Base-by-base conservation (phyloP, 352 stramenopile species). In the Aphanomyces stellatus region DNA sequence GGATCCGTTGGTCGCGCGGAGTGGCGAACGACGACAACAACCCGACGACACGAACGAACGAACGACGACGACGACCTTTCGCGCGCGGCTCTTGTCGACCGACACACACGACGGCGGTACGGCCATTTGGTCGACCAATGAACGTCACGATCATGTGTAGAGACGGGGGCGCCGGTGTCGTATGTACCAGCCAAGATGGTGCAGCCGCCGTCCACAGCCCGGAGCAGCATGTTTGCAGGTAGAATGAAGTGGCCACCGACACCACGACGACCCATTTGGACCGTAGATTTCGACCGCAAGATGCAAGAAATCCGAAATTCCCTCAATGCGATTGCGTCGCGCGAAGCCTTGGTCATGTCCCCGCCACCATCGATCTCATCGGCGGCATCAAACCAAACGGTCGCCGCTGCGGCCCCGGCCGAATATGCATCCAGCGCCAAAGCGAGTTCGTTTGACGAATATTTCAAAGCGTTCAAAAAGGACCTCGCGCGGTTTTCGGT, bases 271-370 rank as follows among this genome's bases (percentile, higher is more conserved):
- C n/a, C n/a, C n/a, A n/a, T n/a, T n/a, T n/a, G n/a, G n/a, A n/a
- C n/a, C n/a, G 7, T 55, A 55, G 53, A 62, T 15, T 62, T 62
- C 27, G 53, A 62, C 19, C 53, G 53, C 13, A 62, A 62, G 24
- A 62, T 62, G 53, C 28, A 62, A 27, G 53, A 62, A 46, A 62
- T 62, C 35, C 53, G 53, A 22, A 40, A 48, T 15, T 62, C 53
- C 3, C 53, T 62, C 30, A 62, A 46, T 46, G 53, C 53, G 28
- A 62, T 62, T 48, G 53, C 53, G 24, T 62, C 53, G 15, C 53
- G 53, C n/a, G 53, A 62, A 46, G 30, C 53, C 7, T 10, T 35
- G 51, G 30, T 22, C 22, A 30, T 25, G 13, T 27, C 8, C 49
- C 24, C 49, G 49, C 33, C 4, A 27, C 27, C 5, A 3, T 34